These are phyloP conservation scores for Ogataea siamensis DNA, from an alignment of 805 yeast species.

Conservation along the genomic window DNA sequence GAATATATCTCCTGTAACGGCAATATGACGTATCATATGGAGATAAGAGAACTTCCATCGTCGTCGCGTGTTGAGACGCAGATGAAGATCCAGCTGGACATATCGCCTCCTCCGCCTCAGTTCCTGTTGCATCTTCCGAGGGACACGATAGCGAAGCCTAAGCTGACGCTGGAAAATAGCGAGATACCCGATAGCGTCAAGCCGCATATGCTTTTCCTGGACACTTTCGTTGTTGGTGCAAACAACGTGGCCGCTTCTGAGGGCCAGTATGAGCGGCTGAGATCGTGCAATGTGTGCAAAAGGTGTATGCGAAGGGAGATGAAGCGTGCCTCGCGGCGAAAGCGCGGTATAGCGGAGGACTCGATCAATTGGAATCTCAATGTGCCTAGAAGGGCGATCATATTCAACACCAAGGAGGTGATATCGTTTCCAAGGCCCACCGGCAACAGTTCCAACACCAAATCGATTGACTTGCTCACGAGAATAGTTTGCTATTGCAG, in stretches of 20 bases:
- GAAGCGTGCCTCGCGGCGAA: constrained; percentile 90
- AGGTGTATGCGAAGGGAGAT: constrained; percentile 91
- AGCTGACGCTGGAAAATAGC: constrained; percentile 59
- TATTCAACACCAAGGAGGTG: constrained; percentile 89
- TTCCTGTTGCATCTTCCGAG: constrained; percentile 75
- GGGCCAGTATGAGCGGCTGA: constrained; percentile 18
- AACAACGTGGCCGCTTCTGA: constrained; percentile 4
- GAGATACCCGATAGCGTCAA: constrained; percentile 47
- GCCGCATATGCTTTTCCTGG: constrained; percentile 62
- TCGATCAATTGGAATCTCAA: constrained; percentile 75
- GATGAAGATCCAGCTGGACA: constrained; percentile 66
- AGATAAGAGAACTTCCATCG: constrained; percentile 64
- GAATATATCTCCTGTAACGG: constrained; percentile 27
- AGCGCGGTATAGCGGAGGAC: constrained; percentile 72
- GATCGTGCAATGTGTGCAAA: constrained; percentile 72
- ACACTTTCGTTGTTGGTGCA: constrained; percentile 65
- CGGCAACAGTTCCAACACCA: constrained; percentile 29
- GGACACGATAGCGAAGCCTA: constrained; percentile 84
- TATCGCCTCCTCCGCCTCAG: constrained; percentile 78
- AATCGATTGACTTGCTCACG: constrained; percentile 52
- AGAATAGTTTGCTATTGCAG: constrained; percentile 95
- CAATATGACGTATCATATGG: constrained; percentile 42
- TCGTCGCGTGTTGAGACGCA: constrained; percentile 95
- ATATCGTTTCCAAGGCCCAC: constrained; percentile 67
- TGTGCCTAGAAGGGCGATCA: constrained; percentile 75